These are phyloP conservation scores for Cladorrhinum samala DNA, from an alignment of 495 filamentous ascomycete species.

Conservation along the genomic window DNA sequence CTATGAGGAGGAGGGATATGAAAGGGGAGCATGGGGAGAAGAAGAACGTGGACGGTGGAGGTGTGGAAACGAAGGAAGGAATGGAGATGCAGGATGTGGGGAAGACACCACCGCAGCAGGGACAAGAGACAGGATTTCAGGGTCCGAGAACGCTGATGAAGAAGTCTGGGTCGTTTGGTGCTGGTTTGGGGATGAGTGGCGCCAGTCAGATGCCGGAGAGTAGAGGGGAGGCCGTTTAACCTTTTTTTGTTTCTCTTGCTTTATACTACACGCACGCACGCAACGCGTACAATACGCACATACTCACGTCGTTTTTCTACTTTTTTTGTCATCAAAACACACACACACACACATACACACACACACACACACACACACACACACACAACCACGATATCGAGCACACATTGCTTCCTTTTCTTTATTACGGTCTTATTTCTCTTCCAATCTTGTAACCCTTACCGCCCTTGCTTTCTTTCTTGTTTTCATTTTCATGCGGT, in stretches of 20 bases:
- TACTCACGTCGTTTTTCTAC: neutral
- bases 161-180: too few relatives aligned
- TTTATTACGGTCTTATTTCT: neutral
- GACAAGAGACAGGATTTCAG: neutral
- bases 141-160: neutral
- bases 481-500: too few relatives aligned
- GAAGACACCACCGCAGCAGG: neutral
- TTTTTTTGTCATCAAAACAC: neutral
- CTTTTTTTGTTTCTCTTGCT: neutral
- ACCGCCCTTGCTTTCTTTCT: too few relatives aligned
- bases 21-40: slow-evolving; percentile 2
- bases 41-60: neutral
- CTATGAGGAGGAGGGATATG: too few relatives aligned
- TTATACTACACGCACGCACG: neutral
- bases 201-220: neutral
- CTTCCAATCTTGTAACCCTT: too few relatives aligned
- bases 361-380: neutral
- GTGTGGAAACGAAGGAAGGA: neutral
- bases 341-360: neutral
- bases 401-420: too few relatives aligned
- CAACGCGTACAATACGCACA: neutral
- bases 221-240: neutral
- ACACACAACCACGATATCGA: too few relatives aligned
- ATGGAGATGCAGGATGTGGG: neutral
- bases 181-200: neutral